Conservation (phyloP, 768 basidiomycete genomes). For the Chlorophyllum brunneum region DNA sequence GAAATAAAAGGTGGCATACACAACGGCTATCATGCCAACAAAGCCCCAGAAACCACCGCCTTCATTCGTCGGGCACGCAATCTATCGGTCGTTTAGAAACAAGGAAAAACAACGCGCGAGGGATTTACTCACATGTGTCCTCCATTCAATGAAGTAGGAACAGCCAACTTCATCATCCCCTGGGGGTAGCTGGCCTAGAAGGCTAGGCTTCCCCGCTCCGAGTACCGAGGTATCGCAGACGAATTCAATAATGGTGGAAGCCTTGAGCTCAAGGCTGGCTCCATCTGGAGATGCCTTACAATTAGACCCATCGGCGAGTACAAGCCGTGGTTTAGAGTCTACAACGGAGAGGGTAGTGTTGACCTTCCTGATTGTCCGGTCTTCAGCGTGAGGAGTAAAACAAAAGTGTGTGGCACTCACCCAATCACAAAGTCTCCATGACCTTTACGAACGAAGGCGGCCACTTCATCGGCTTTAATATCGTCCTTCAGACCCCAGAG, state of each 20-base stretch:
- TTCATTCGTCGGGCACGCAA: constrained; percentile 70
- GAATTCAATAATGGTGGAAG: constrained; percentile 71
- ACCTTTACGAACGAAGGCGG: constrained; percentile 54
- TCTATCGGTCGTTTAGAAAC: constrained; percentile 30
- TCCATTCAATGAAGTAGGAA: constrained; percentile 81
- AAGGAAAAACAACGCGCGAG: not conserved
- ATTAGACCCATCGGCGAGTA: constrained; percentile 58
- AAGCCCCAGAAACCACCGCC: constrained; percentile 46
- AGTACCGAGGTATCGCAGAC: constrained; percentile 68
- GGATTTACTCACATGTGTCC: constrained; percentile 56
- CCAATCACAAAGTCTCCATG: constrained; percentile 74
- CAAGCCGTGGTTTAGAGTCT: constrained; percentile 50
- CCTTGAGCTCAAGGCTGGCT: constrained; percentile 33
- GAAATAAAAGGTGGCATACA: constrained; percentile 39
- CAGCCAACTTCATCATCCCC: constrained; percentile 63
- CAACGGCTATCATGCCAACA: constrained; percentile 50
- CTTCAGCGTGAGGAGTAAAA: not conserved
- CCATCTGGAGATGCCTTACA: constrained; percentile 47
- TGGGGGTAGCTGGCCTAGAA: constrained; percentile 69
- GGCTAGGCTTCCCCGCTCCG: constrained; percentile 45
- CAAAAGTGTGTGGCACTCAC: constrained; percentile 32
- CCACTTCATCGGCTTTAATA: constrained; percentile 51
- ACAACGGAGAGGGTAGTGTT: constrained; percentile 63
- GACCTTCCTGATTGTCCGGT: constrained; percentile 34
- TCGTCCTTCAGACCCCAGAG: constrained; percentile 55